Percentiles rank a stretch among this genome's conserved stretches.
Conservation (phyloP, 2,329 filamentous ascomycete species). For the Fusarium burgessii region DNA sequence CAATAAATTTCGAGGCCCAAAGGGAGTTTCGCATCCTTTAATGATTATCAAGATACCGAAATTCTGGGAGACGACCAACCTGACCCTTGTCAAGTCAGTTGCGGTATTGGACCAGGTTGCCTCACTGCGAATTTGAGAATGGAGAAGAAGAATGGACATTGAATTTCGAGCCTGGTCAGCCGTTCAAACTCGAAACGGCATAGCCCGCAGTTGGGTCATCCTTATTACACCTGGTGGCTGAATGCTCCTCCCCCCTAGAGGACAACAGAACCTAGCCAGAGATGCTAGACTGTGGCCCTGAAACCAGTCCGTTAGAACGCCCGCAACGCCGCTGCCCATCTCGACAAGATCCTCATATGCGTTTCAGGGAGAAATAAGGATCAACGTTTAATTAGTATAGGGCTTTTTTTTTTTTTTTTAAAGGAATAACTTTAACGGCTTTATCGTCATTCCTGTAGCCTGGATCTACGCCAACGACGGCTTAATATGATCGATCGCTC, state of each 20-base stretch:
- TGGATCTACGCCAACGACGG: background rate
- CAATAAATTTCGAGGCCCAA: constrained; percentile 1
- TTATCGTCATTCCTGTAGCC: background rate
- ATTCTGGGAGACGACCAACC: constrained; percentile 31
- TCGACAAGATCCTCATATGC: constrained; percentile 5
- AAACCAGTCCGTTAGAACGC: constrained; percentile 32
- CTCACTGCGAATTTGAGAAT: constrained; percentile 31
- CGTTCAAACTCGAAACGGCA: constrained; percentile 11
- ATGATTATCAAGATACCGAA: constrained; percentile 19
- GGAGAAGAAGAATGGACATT: constrained; percentile 11
- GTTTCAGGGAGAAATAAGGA: constrained; percentile 29
- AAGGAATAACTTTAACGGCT: background rate
- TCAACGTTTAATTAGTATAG: constrained; percentile 4
- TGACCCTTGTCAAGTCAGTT: constrained; percentile 38
- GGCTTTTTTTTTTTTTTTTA: background rate
- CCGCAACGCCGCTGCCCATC: constrained; percentile 25
- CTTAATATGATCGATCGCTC: background rate
- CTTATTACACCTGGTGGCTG: background rate
- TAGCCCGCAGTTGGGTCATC: constrained; percentile 23
- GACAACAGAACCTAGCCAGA: background rate
- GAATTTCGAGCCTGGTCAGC: constrained; percentile 1
- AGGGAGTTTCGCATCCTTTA: constrained; percentile 6
- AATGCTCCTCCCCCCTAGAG: constrained; percentile 16
- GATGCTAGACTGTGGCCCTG: constrained; percentile 19
- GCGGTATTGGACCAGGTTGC: constrained; percentile 24